A percentile compares a stretch with the other conserved stretches of the same genome.
phyloP scores from a whole-genome alignment of 805 yeast genomes.

The Ogataea nonfermentans region DNA sequence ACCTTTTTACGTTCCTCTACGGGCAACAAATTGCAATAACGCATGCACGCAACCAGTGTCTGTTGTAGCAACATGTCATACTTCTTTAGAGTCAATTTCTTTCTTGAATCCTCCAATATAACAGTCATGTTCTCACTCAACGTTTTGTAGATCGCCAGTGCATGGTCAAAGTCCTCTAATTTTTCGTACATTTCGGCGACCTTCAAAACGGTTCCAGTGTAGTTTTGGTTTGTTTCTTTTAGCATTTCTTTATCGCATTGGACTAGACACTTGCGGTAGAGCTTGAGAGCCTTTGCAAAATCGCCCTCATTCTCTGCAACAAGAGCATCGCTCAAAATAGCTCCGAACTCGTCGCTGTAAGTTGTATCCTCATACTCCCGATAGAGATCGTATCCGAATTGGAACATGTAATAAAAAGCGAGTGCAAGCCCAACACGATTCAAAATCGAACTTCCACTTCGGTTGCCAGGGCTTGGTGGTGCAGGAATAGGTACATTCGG shows the following conservation, averaged over 20 bases:
- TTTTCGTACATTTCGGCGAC: constrained; percentile 75
- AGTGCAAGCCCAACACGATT: no score
- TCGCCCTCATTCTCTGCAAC: constrained; percentile 37
- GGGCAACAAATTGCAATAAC: constrained; percentile 26
- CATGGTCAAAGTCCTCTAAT: constrained; percentile 26
- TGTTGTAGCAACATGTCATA: constrained; percentile 21
- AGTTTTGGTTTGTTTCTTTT: constrained; percentile 65
- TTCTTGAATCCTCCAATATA: constrained; percentile 7
- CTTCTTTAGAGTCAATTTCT: constrained; percentile 3
- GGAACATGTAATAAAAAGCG: no score
- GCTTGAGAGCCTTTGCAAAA: constrained; percentile 61
- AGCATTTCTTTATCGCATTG: constrained; percentile 54
- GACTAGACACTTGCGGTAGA: constrained; percentile 68
- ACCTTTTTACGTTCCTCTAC: constrained; percentile 21
- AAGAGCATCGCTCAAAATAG: constrained; percentile 13
- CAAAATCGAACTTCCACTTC: no score
- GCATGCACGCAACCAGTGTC: constrained; percentile 24
- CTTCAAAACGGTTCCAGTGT: constrained; percentile 82
- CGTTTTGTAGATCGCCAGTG: constrained; percentile 26
- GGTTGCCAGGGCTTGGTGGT: no score
- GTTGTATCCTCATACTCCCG: constrained; percentile 12
- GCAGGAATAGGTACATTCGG: constrained; percentile 1
- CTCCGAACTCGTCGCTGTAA: constrained; percentile 13
- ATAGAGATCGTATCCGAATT: constrained; percentile 1
- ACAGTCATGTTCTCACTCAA: constrained; percentile 15